These are phyloP conservation scores for Ogataea methanolica DNA, from an alignment of 805 yeast species.

Conservation along the genomic window DNA sequence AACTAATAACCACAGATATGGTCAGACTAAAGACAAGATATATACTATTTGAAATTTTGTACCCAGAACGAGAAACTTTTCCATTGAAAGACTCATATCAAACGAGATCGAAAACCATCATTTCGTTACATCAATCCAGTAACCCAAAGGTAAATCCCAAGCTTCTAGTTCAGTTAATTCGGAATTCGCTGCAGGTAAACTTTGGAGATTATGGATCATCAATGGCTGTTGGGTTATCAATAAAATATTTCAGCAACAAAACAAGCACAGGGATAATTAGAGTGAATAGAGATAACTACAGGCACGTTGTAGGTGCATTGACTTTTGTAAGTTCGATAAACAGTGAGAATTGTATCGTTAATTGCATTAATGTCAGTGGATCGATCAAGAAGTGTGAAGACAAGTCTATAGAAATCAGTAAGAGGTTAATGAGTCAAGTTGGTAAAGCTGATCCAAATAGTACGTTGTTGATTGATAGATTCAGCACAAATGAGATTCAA, in stretches of 20 bases:
- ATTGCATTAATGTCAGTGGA: conserved; percentile 73
- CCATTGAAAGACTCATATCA: conserved; percentile 2
- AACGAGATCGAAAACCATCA: conserved; percentile 35
- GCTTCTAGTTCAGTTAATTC: conserved; percentile 46
- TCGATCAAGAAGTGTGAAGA: conserved; percentile 83
- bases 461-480: conserved; percentile 7
- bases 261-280: conserved; percentile 85
- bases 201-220: conserved; percentile 81
- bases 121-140: conserved; percentile 48
- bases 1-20: conserved; percentile 39
- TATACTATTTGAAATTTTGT: conserved; percentile 71
- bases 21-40: conserved; percentile 86
- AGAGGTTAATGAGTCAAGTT: conserved; percentile 27
- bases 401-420: conserved; percentile 51
- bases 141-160: conserved; percentile 45
- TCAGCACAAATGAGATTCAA: conserved; percentile 6
- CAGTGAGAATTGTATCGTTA: conserved; percentile 46
- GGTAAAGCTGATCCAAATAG: conserved; percentile 6
- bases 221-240: conserved; percentile 41
- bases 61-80: conserved; percentile 41
- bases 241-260: conserved; percentile 75
- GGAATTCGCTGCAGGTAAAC: conserved; percentile 51
- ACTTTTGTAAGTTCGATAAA: conserved; percentile 49
- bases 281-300: conserved; percentile 61
- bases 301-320: conserved; percentile 64